Evolutionary conservation across 1,139 yeast genomes (phyloP).

Genomic region (Yamadazyma jaroonii): DNA sequence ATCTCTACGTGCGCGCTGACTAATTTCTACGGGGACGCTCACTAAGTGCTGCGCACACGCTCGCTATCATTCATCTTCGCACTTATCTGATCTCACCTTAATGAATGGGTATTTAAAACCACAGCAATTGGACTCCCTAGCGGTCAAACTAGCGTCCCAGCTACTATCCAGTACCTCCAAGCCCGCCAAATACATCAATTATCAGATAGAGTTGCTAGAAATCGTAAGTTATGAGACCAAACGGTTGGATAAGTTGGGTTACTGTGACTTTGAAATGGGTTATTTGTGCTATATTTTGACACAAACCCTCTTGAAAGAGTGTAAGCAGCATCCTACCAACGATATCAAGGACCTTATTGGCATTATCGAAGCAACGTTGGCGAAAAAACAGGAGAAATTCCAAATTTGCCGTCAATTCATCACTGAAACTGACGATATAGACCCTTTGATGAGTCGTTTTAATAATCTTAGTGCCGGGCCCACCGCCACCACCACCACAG

Average conservation of each 20-base stretch:
- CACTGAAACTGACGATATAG: slow-evolving; percentile 9
- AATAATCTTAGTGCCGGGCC: slow-evolving; percentile 10
- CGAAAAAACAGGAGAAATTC: slow-evolving; percentile 15
- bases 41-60: no score
- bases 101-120: no score
- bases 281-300: slow-evolving; percentile 25
- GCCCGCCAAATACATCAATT: slow-evolving; percentile 19
- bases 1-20: no score
- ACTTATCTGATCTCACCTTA: no score
- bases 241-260: slow-evolving; percentile 24
- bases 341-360: slow-evolving; percentile 19
- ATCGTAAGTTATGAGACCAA: slow-evolving; percentile 31
- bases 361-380: slow-evolving; percentile 22
- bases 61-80: no score
- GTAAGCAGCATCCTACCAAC: slow-evolving; percentile 11
- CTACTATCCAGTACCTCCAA: slow-evolving; percentile 9
- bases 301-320: slow-evolving; percentile 15
- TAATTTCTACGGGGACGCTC: no score
- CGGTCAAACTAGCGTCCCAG: slow-evolving; percentile 3
- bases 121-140: no score
- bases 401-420: slow-evolving; percentile 6
- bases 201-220: slow-evolving; percentile 34
- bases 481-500: background rate
- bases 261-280: slow-evolving; percentile 41
- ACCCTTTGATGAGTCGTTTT: slow-evolving; percentile 23